A percentile compares a stretch with the other conserved stretches of the same genome.
Conservation (phyloP, 225 moss, liverwort and hornwort species). For the Sphagnum contortum region DNA sequence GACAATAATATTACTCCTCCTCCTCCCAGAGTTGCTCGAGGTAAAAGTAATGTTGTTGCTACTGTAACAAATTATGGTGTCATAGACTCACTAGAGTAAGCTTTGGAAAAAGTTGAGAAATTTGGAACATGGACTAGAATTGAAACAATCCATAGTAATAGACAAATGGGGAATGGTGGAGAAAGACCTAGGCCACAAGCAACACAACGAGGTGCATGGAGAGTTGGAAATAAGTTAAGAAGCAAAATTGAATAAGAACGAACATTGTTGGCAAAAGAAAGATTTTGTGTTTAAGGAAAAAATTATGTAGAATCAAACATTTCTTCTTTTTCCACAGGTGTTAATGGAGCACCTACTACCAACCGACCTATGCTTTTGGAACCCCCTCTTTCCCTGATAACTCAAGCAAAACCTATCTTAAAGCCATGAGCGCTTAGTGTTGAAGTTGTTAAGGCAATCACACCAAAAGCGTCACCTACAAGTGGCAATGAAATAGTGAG, state of each 20-base stretch:
- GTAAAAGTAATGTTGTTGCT: not conserved
- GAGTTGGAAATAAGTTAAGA: conserved; percentile 41
- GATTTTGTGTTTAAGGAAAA: conserved; percentile 1
- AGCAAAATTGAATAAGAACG: conserved; percentile 37
- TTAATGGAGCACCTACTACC: conserved; percentile 2
- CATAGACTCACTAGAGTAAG: conserved; percentile 27
- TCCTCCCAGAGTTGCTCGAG: not conserved
- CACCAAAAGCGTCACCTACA: conserved; percentile 6
- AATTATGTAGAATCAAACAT: conserved; percentile 32
- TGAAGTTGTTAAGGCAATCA: conserved; percentile 11
- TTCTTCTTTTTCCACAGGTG: conserved; percentile 14
- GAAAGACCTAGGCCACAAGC: conserved; percentile 2
- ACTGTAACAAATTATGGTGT: conserved; percentile 3
- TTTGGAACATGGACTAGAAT: conserved; percentile 12
- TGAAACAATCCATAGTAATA: not conserved
- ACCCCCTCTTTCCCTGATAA: conserved; percentile 13
- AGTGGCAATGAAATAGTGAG: conserved; percentile 10
- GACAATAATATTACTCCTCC: not conserved
- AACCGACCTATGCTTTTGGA: conserved; percentile 18
- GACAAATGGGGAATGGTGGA: conserved; percentile 4
- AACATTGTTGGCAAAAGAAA: conserved; percentile 15
- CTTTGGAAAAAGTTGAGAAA: conserved; percentile 53
- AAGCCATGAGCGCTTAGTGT: conserved; percentile 10
- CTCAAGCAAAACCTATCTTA: conserved; percentile 37
- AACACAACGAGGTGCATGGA: conserved; percentile 39